Percentiles rank a stretch among this genome's conserved stretches.
Conservation (phyloP, 306 rosid species). For the Lathyrus sativus region DNA sequence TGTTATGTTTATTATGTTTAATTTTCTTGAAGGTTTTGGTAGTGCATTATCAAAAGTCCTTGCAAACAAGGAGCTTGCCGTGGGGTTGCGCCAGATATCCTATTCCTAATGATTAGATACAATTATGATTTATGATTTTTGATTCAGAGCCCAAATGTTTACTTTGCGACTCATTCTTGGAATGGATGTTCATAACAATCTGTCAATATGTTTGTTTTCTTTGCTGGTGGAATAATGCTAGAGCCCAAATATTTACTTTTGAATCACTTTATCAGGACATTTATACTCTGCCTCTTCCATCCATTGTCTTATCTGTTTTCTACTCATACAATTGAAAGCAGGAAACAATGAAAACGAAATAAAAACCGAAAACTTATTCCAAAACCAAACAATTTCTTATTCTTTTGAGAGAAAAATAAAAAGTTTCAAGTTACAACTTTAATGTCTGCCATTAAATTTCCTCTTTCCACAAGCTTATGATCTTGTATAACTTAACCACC, state of each 20-base stretch:
- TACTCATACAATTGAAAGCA: neutral
- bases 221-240: slow-evolving; percentile 15
- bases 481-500: slow-evolving; percentile 63
- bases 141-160: slow-evolving; percentile 15
- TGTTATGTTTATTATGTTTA: slow-evolving; percentile 39
- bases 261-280: slow-evolving; percentile 8
- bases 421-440: slow-evolving; percentile 13
- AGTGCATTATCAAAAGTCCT: slow-evolving; percentile 82
- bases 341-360: neutral
- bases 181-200: slow-evolving; percentile 10
- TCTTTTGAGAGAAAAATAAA: slow-evolving; percentile 12
- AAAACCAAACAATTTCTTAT: neutral
- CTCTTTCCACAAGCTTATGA: slow-evolving; percentile 26
- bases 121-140: slow-evolving; percentile 26
- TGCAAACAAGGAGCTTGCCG: slow-evolving; percentile 69
- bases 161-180: slow-evolving; percentile 8
- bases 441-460: slow-evolving; percentile 19
- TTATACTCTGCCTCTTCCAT: neutral
- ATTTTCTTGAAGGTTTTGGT: slow-evolving; percentile 75
- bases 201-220: slow-evolving; percentile 16
- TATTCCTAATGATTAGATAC: slow-evolving; percentile 34
- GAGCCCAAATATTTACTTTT: too few relatives aligned
- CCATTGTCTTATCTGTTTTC: neutral
- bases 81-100: slow-evolving; percentile 98
- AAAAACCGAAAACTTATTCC: neutral